Percentiles rank a stretch among this genome's conserved stretches.
These are phyloP conservation scores for Turnera subulata DNA, from an alignment of 345 rosid species.

Conservation along the genomic window DNA sequence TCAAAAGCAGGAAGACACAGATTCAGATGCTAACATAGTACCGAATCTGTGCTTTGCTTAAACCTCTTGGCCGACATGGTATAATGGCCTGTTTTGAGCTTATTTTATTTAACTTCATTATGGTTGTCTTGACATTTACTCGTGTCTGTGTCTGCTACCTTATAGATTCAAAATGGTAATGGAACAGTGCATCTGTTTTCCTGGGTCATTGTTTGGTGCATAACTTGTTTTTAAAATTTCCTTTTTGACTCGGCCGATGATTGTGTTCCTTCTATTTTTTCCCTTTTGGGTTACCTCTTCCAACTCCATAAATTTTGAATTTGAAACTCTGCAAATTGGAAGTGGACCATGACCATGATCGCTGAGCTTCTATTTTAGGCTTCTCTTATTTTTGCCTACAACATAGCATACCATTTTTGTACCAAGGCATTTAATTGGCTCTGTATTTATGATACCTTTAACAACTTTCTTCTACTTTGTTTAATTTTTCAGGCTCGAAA, in stretches of 20 bases:
- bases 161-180: slow-evolving; percentile 3
- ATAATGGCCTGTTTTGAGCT: neutral
- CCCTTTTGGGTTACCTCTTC: neutral
- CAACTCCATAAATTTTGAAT: slow-evolving; percentile 2
- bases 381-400: neutral
- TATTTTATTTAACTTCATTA: neutral
- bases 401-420: neutral
- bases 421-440: neutral
- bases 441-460: neutral
- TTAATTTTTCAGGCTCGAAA: slow-evolving; percentile 21
- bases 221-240: neutral
- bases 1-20: slow-evolving; percentile 10
- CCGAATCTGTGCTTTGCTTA: neutral
- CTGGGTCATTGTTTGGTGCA: slow-evolving; percentile 3
- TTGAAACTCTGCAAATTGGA: slow-evolving; percentile 3
- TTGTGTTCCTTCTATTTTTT: neutral
- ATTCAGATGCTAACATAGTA: slow-evolving; percentile 8
- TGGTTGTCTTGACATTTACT: slow-evolving; percentile 3
- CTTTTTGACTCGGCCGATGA: neutral
- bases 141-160: slow-evolving; percentile 4
- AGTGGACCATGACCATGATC: neutral
- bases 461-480: neutral
- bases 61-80: too few relatives aligned
- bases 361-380: neutral
- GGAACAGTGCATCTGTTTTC: neutral